Conservation (phyloP, 2,329 filamentous ascomycete species). For the Orbilia ellipsospora region DNA sequence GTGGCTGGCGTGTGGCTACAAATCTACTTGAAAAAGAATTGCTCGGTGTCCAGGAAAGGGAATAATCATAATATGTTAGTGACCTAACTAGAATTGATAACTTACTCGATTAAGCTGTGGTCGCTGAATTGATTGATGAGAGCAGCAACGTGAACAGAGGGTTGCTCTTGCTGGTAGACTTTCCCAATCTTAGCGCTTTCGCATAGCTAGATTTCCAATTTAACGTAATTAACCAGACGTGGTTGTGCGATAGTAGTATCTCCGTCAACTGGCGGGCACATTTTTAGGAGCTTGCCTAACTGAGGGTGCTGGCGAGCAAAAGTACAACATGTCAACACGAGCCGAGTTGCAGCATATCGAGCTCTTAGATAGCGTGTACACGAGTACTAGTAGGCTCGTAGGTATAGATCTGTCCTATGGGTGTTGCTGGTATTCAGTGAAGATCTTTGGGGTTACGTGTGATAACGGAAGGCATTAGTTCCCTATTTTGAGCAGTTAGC, state of each 20-base stretch:
- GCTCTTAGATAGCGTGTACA: not conserved
- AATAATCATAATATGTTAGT: too few relatives aligned
- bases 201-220: conserved; percentile 16
- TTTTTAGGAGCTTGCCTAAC: conserved; percentile 22
- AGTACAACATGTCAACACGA: conserved; percentile 54
- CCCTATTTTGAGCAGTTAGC: too few relatives aligned
- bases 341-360: conserved; percentile 25
- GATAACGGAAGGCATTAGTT: too few relatives aligned
- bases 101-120: too few relatives aligned
- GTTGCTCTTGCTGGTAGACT: not conserved
- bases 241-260: conserved; percentile 1
- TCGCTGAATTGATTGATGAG: not conserved
- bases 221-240: conserved; percentile 11
- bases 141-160: not conserved
- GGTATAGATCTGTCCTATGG: conserved; percentile 4
- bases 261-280: conserved; percentile 21
- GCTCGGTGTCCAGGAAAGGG: too few relatives aligned
- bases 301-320: conserved; percentile 30
- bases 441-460: too few relatives aligned
- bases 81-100: too few relatives aligned
- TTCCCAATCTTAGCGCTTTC: conserved; percentile 17
- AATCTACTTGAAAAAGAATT: too few relatives aligned
- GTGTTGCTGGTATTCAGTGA: not conserved
- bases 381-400: not conserved
- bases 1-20: too few relatives aligned